Base-by-base conservation (phyloP, 2,329 filamentous ascomycete genomes). In the Chaetomium globosum region DNA sequence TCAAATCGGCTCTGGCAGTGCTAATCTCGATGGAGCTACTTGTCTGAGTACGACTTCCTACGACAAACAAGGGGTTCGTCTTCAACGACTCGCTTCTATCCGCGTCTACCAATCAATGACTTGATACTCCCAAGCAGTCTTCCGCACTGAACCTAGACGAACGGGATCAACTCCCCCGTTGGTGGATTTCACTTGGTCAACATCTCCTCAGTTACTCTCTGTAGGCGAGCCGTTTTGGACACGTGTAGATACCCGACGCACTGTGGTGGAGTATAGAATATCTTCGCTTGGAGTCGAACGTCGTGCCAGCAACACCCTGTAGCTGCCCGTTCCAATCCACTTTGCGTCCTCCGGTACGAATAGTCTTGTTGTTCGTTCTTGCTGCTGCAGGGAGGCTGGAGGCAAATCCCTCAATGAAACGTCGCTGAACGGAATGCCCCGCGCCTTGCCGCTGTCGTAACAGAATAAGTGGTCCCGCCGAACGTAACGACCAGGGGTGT, bases 381-480 rank as follows among this genome's bases (percentile, higher is more conserved):
- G 12, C 36, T 13, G 16, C 16, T 43, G n/a, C n/a, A 36, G 52
- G n/a, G 30, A 54, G 33, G 31, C 33, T 4, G 53, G 52, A 19
- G 19, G 16, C 30, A 36, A 55, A n/a, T 55, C 52, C 33, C 31
- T 39, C 53, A 39, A 56, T 36, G 53, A 26, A 39, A 39, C 31
- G 9, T 56, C 21, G 13, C 12, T 39, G 10, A n/a, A 19, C 31
- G 31, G 53, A 56, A 56, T 39, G 12, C 53, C n/a, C 51, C 51
- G 51, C 30, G 53, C 53, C n/a, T 33, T 23, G 53, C 53, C 31
- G 33, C 53, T 33, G 53, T 56, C 31, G 53, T 56, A 56, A 8
- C 31, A 19, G 19, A 23, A 39, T 19, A 23, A 56, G 31, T 39
- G 33, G 53, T 39, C n/a, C 31, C 53, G 31, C 16, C 4, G 4